Base-by-base conservation (phyloP, 1,284 basidiomycete species). In the Hemileia vastatrix region DNA sequence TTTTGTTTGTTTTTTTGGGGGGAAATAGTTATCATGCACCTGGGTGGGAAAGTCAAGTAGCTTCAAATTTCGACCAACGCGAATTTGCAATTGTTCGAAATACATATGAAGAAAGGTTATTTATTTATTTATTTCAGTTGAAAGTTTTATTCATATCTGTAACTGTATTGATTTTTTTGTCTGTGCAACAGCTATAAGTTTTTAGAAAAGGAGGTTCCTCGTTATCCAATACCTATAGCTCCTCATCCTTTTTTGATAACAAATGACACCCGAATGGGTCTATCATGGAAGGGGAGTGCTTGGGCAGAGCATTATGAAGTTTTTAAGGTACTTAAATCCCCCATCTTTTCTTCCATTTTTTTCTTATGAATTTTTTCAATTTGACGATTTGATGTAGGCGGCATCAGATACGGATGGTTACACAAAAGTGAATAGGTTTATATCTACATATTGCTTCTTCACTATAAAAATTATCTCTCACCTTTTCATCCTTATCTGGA, bases 91-190 rank as follows among this genome's bases (percentile, higher is more conserved):
- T 62, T 15, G 33, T 62, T 43, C 47, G 43, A 19, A 40, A 27
- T 9, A 62, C 60, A 6, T 62, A 62, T 21, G 44, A 54, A 54
- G 60, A 52, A n/a, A 62, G 60, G 60, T 54, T 36, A 49, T n/a
- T n/a, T n/a, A n/a, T n/a, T n/a, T n/a, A n/a, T n/a, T n/a, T n/a
- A n/a, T n/a, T n/a, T n/a, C n/a, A n/a, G n/a, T n/a, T n/a, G n/a
- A n/a, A n/a, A n/a, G n/a, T n/a, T n/a, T n/a, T n/a, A n/a, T n/a
- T n/a, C n/a, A n/a, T n/a, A n/a, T n/a, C n/a, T n/a, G n/a, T n/a
- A n/a, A n/a, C n/a, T n/a, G n/a, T n/a, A n/a, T n/a, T n/a, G n/a
- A n/a, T n/a, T n/a, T n/a, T n/a, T n/a, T n/a, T 23, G 45, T 13
- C 48, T 19, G 33, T 4, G 19, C 11, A 40, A 44, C 21, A 63